Conservation (phyloP, 345 rosid species). For the Balakata baccata region DNA sequence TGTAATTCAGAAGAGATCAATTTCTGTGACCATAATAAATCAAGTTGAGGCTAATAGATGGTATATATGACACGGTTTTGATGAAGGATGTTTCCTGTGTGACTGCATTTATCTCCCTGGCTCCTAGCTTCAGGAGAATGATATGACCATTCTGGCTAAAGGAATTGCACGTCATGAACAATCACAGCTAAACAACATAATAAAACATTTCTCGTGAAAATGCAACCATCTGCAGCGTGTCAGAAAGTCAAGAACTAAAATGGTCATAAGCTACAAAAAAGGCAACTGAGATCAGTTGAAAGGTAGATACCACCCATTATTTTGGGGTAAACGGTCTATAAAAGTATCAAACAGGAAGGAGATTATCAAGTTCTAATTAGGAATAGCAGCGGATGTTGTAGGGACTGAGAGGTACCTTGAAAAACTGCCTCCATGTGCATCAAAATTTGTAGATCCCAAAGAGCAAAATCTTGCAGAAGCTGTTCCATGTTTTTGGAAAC, state of each 20-base stretch:
- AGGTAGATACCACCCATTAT: constrained; percentile 1
- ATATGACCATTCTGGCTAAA: too few species aligned
- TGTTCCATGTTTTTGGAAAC: background rate
- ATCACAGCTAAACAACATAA: background rate
- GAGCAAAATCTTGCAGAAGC: constrained; percentile 7
- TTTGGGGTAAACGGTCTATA: background rate
- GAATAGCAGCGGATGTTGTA: background rate
- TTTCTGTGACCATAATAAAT: too few species aligned
- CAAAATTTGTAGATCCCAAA: background rate
- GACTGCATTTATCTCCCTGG: too few species aligned
- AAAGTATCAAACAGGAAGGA: background rate
- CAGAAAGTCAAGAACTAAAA: constrained; percentile 9
- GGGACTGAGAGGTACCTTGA: background rate
- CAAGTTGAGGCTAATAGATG: too few species aligned
- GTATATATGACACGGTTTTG: too few species aligned
- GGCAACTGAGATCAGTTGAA: background rate
- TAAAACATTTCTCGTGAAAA: background rate
- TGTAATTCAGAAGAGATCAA: background rate
- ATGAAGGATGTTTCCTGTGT: too few species aligned
- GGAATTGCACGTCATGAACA: background rate
- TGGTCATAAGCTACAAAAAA: background rate
- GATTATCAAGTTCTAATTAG: background rate
- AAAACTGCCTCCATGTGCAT: background rate
- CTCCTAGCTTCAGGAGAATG: too few species aligned
- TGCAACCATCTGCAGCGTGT: background rate